A percentile compares a stretch with the other conserved stretches of the same genome.
phyloP scores from a whole-genome alignment of 2,329 filamentous ascomycete genomes.

The Graphium sp. region DNA sequence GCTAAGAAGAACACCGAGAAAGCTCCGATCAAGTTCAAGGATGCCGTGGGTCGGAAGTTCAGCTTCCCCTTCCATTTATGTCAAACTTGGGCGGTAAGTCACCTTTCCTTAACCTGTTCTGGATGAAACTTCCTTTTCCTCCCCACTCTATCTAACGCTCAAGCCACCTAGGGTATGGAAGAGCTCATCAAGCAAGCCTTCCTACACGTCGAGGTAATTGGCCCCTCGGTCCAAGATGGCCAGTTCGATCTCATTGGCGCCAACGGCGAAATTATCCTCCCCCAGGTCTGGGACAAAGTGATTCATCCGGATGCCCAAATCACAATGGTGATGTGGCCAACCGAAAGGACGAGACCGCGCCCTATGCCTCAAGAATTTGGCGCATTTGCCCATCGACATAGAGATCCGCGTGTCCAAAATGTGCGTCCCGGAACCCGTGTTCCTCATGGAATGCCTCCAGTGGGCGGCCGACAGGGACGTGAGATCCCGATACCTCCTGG shows the following conservation, averaged over 20 bases:
- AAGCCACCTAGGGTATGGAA: conserved; percentile 53
- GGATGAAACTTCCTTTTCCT: background rate
- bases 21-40: conserved; percentile 74
- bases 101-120: background rate
- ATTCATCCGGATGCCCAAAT: conserved; percentile 51
- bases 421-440: conserved; percentile 1
- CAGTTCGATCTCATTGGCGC: conserved; percentile 70
- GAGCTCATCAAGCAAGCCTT: conserved; percentile 76
- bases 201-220: conserved; percentile 58
- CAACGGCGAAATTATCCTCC: conserved; percentile 68
- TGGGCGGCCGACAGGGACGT: background rate
- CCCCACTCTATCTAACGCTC: background rate
- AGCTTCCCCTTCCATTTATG: conserved; percentile 81
- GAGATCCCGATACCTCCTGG: conserved; percentile 2
- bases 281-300: conserved; percentile 62
- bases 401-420: background rate
- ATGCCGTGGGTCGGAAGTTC: conserved; percentile 81
- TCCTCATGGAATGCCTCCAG: background rate
- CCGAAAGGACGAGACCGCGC: conserved; percentile 20
- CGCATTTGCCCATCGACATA: background rate
- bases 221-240: conserved; percentile 58
- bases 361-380: conserved; percentile 6
- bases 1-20: conserved; percentile 40
- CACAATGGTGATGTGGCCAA: conserved; percentile 42
- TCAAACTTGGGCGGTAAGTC: conserved; percentile 63